These are phyloP conservation scores for Hirsutella thompsonii DNA, from an alignment of 2,329 filamentous ascomycete species.

Conservation along the genomic window DNA sequence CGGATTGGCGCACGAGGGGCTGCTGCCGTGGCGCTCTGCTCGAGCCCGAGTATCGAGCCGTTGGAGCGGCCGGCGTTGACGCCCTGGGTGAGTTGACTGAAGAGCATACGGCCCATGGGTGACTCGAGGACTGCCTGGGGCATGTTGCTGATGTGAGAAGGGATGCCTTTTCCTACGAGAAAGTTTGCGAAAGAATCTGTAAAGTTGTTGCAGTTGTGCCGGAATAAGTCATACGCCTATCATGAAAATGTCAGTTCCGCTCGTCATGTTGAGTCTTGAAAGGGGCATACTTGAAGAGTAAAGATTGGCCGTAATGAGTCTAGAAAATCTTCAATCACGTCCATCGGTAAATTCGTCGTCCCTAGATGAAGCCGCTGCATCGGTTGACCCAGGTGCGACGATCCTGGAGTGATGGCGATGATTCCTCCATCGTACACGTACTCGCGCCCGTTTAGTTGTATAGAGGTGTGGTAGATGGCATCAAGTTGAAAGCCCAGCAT, in stretches of 20 bases:
- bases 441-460: slow-evolving; percentile 74
- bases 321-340: slow-evolving; percentile 77
- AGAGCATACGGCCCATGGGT: slow-evolving; percentile 78
- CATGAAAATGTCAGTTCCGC: neutral
- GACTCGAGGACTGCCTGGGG: slow-evolving; percentile 76
- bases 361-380: slow-evolving; percentile 67
- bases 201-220: slow-evolving; percentile 97
- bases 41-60: slow-evolving; percentile 40
- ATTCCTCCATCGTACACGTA: slow-evolving; percentile 86
- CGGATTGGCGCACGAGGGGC: neutral
- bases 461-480: slow-evolving; percentile 88
- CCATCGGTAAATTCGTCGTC: slow-evolving; percentile 62
- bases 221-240: slow-evolving; percentile 77
- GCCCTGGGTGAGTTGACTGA: slow-evolving; percentile 50
- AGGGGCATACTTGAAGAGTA: slow-evolving; percentile 50
- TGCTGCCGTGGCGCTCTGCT: slow-evolving; percentile 20
- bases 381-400: slow-evolving; percentile 76
- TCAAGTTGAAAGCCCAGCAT: slow-evolving; percentile 55
- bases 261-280: neutral
- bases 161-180: slow-evolving; percentile 76
- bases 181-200: slow-evolving; percentile 87
- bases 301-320: slow-evolving; percentile 75
- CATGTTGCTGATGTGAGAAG: slow-evolving; percentile 72
- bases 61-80: slow-evolving; percentile 35
- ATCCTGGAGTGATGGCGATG: slow-evolving; percentile 65